These are phyloP conservation scores for Anastatica hierochuntica DNA, from an alignment of 345 rosid genomes.

Conservation along the genomic window DNA sequence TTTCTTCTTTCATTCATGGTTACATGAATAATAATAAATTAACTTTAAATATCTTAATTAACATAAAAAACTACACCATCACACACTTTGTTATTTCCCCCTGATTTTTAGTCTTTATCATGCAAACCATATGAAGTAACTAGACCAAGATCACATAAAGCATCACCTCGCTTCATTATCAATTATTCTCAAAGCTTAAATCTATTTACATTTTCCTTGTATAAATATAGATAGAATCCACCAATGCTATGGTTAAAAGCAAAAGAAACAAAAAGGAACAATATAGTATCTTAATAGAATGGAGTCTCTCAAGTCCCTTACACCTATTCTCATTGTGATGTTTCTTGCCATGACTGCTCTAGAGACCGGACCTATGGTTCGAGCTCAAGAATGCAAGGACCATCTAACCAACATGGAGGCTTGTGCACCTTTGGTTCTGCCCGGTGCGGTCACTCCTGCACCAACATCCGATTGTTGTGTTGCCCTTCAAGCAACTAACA, in stretches of 20 bases:
- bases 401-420: slow-evolving; percentile 11
- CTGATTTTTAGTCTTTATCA: slow-evolving; percentile 4
- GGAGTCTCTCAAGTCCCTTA: slow-evolving; percentile 11
- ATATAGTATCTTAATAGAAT: background rate
- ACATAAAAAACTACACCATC: background rate
- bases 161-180: slow-evolving; percentile 6
- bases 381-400: slow-evolving; percentile 12
- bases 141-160: slow-evolving; percentile 15
- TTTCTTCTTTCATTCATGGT: too few relatives aligned
- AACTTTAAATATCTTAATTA: background rate
- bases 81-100: slow-evolving; percentile 4
- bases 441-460: slow-evolving; percentile 12
- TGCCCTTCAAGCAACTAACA: slow-evolving; percentile 20
- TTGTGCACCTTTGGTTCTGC: slow-evolving; percentile 22
- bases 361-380: slow-evolving; percentile 7
- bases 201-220: background rate
- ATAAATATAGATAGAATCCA: slow-evolving; percentile 16
- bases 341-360: background rate
- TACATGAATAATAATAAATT: background rate
- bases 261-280: background rate
- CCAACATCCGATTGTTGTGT: slow-evolving; percentile 19
- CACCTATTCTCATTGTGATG: slow-evolving; percentile 8
- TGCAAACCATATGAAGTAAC: slow-evolving; percentile 20
- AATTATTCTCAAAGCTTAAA: background rate
- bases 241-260: background rate